A percentile compares a stretch with the other conserved stretches of the same genome.
Evolutionary conservation across 805 yeast species (phyloP).

Genomic region (Peterozyma xylosa): DNA sequence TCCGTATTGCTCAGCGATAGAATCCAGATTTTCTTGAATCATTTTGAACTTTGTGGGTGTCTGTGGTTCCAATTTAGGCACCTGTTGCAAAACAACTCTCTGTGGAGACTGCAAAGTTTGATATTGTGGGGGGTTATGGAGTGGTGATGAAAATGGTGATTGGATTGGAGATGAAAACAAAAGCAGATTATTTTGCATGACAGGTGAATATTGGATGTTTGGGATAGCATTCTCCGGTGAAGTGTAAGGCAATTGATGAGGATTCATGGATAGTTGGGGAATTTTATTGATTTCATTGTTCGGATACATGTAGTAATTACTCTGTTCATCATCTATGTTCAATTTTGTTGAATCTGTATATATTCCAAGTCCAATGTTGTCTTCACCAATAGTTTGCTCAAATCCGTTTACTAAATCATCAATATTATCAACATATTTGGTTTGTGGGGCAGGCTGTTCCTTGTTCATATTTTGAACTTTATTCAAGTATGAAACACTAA

Average conservation of each 20-base stretch:
- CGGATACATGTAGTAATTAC: too few relatives aligned
- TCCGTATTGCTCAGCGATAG: slow-evolving; percentile 16
- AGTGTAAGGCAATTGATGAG: slow-evolving; percentile 11
- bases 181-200: slow-evolving; percentile 1
- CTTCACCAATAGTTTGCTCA: too few relatives aligned
- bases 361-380: too few relatives aligned
- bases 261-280: too few relatives aligned
- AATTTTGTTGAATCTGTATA: too few relatives aligned
- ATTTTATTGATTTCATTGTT: too few relatives aligned
- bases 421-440: too few relatives aligned
- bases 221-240: slow-evolving; percentile 11
- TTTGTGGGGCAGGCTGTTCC: too few relatives aligned
- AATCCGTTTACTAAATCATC: too few relatives aligned
- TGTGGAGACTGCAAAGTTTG: slow-evolving; percentile 13
- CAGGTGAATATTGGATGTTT: slow-evolving; percentile 7
- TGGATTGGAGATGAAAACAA: slow-evolving; percentile 6
- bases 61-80: slow-evolving; percentile 13
- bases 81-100: slow-evolving; percentile 6
- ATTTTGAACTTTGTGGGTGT: slow-evolving; percentile 14
- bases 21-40: slow-evolving; percentile 17
- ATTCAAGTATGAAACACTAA: too few relatives aligned
- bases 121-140: slow-evolving; percentile 8
- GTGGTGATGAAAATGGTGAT: slow-evolving; percentile 9
- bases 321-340: too few relatives aligned
- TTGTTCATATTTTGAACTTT: too few relatives aligned